phyloP scores from a whole-genome alignment of 179 eudicot genomes.

The Beta lomatogona region DNA sequence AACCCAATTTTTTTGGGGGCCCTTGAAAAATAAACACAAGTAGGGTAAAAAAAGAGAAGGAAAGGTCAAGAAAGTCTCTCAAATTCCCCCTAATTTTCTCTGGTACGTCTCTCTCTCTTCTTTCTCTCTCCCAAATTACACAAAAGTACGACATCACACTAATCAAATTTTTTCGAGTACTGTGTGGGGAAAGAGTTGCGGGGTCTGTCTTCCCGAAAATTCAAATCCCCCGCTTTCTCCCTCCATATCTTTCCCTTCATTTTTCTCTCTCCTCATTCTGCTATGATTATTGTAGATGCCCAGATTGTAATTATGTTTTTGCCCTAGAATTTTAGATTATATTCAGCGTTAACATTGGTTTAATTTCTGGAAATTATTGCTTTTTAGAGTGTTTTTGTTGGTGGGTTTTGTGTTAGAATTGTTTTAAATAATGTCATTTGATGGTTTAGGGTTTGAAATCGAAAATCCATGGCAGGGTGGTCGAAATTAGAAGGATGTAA shows the following conservation, averaged over 20 bases:
- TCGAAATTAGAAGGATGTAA: conserved; percentile 29
- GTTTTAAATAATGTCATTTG: conserved; percentile 15
- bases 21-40: not conserved
- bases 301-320: not conserved
- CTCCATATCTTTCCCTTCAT: not conserved
- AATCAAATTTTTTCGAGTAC: conserved; percentile 18
- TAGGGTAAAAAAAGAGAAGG: not conserved
- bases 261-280: conserved; percentile 13
- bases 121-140: not conserved
- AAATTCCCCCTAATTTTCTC: conserved; percentile 20
- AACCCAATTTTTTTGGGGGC: too few relatives aligned
- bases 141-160: not conserved
- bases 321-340: too few relatives aligned
- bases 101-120: conserved; percentile 28
- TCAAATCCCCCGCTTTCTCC: conserved; percentile 19
- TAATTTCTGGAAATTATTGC: not conserved
- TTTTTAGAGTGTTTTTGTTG: not conserved
- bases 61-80: conserved; percentile 22
- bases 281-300: not conserved
- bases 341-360: not conserved
- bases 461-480: conserved; percentile 52
- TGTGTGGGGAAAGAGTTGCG: not conserved
- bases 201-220: not conserved
- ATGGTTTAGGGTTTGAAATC: conserved; percentile 49
- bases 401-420: conserved; percentile 19